A percentile compares a stretch with the other conserved stretches of the same genome.
phyloP scores from a whole-genome alignment of 805 yeast genomes.

The Teunomyces panamensis region DNA sequence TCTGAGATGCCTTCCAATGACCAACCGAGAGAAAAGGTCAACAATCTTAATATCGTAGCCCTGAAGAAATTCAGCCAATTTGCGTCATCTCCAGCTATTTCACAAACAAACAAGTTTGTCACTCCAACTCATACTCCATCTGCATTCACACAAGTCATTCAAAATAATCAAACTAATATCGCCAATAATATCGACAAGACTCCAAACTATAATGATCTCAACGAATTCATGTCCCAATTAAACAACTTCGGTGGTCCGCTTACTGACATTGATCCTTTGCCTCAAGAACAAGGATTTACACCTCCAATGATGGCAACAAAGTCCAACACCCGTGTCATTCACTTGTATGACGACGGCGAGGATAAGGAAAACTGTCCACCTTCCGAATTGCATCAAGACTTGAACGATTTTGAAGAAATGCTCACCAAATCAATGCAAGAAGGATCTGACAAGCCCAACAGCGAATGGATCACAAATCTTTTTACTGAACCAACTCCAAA shows the following conservation, averaged over 20 bases:
- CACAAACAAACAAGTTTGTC: slow-evolving; percentile 27
- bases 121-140: slow-evolving; percentile 42
- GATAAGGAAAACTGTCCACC: slow-evolving; percentile 29
- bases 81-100: slow-evolving; percentile 27
- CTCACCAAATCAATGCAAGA: slow-evolving; percentile 20
- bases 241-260: slow-evolving; percentile 43
- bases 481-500: slow-evolving; percentile 43
- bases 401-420: slow-evolving; percentile 23
- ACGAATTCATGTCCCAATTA: slow-evolving; percentile 40
- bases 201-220: slow-evolving; percentile 33
- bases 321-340: slow-evolving; percentile 52
- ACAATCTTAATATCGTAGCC: slow-evolving; percentile 14
- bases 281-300: slow-evolving; percentile 34
- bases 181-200: slow-evolving; percentile 11
- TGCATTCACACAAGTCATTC: slow-evolving; percentile 36
- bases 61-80: slow-evolving; percentile 14
- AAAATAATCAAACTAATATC: slow-evolving; percentile 15
- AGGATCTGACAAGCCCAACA: slow-evolving; percentile 27
- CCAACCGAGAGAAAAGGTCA: slow-evolving; percentile 9
- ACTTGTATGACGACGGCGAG: slow-evolving; percentile 41
- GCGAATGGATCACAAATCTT: slow-evolving; percentile 43
- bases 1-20: slow-evolving; percentile 7
- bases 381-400: slow-evolving; percentile 6
- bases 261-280: slow-evolving; percentile 45
- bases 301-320: slow-evolving; percentile 56